Conservation (phyloP, 331 rosid genomes). For the Saraca asoca region DNA sequence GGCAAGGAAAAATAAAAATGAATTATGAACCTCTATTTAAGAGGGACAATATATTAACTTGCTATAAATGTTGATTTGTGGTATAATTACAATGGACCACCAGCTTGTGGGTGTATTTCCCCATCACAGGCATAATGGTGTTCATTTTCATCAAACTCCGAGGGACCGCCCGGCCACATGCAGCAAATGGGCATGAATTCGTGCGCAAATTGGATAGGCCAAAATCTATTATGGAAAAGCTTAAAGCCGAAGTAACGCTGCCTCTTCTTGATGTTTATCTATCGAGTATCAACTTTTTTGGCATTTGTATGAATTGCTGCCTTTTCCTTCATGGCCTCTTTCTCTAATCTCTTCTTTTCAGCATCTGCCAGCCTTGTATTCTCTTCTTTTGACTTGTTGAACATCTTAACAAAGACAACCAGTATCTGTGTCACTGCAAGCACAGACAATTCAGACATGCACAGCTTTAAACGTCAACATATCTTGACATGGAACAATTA, state of each 20-base stretch:
- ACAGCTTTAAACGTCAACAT: slow-evolving; percentile 13
- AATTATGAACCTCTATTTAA: slow-evolving; percentile 19
- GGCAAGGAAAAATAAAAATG: slow-evolving; percentile 8
- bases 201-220: slow-evolving; percentile 1
- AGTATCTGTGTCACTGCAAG: slow-evolving; percentile 90
- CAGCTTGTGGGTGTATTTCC: slow-evolving; percentile 31
- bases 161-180: slow-evolving; percentile 11
- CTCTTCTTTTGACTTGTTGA: slow-evolving; percentile 93
- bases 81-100: slow-evolving; percentile 42
- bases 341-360: slow-evolving; percentile 82
- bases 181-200: background rate
- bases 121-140: slow-evolving; percentile 31
- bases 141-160: slow-evolving; percentile 9
- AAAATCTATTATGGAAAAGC: slow-evolving; percentile 4
- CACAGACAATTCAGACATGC: slow-evolving; percentile 13
- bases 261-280: slow-evolving; percentile 31
- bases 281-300: slow-evolving; percentile 45
- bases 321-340: slow-evolving; percentile 89
- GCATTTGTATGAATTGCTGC: slow-evolving; percentile 41
- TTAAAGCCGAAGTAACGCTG: slow-evolving; percentile 15
- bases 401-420: slow-evolving; percentile 76
- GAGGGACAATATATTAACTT: slow-evolving; percentile 20
- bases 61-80: slow-evolving; percentile 23
- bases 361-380: slow-evolving; percentile 83
- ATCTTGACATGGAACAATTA: slow-evolving; percentile 1